Evolutionary conservation across 2,329 filamentous ascomycete genomes (phyloP).

Genomic region (Arthrobotrys musiformis): DNA sequence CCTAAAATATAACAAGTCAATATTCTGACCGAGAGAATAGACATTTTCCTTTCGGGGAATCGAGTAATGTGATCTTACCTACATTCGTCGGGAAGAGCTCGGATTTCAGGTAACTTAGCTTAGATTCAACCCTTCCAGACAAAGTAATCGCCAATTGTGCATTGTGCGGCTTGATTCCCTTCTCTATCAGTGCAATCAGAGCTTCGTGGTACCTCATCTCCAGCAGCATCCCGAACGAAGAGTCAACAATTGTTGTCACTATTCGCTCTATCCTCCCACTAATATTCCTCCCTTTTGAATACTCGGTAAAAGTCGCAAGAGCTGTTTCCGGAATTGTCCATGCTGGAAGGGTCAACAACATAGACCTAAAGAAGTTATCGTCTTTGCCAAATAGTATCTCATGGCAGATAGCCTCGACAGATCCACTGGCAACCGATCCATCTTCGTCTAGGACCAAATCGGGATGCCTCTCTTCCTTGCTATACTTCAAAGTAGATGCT

Average conservation of each 20-base stretch:
- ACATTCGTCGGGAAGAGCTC: slow-evolving; percentile 56
- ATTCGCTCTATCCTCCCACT: slow-evolving; percentile 54
- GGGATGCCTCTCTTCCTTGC: slow-evolving; percentile 58
- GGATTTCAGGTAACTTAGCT: slow-evolving; percentile 43
- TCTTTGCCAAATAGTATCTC: slow-evolving; percentile 59
- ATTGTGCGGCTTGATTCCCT: slow-evolving; percentile 59
- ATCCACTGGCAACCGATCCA: slow-evolving; percentile 57
- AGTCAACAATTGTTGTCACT: slow-evolving; percentile 57
- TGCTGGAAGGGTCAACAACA: slow-evolving; percentile 58
- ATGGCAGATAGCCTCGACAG: slow-evolving; percentile 60
- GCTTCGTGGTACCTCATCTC: slow-evolving; percentile 59
- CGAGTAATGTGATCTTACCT: slow-evolving; percentile 47
- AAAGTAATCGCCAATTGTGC: slow-evolving; percentile 58
- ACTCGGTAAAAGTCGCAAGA: slow-evolving; percentile 58
- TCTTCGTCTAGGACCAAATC: slow-evolving; percentile 58
- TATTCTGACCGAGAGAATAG: background rate
- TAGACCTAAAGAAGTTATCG: slow-evolving; percentile 57
- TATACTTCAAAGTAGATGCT: slow-evolving; percentile 58
- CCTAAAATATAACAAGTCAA: background rate
- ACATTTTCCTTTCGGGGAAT: background rate
- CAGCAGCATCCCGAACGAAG: slow-evolving; percentile 58
- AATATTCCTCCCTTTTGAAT: slow-evolving; percentile 54
- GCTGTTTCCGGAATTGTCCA: slow-evolving; percentile 60
- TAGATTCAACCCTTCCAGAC: slow-evolving; percentile 54
- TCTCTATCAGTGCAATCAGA: slow-evolving; percentile 59